phyloP scores from a whole-genome alignment of 2,329 filamentous ascomycete genomes.

The Aphanoascus verrucosus region DNA sequence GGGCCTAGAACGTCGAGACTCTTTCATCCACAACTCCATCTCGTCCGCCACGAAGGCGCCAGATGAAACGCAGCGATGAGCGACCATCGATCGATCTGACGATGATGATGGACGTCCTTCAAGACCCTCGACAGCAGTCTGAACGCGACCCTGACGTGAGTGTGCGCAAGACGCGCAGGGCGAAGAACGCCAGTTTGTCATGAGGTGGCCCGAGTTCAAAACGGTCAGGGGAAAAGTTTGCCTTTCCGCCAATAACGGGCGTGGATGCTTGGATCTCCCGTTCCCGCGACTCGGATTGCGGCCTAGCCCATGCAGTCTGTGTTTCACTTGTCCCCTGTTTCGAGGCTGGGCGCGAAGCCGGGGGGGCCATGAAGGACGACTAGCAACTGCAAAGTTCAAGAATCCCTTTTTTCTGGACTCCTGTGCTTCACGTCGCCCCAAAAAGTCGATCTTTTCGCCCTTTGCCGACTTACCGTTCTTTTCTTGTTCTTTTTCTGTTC shows the following conservation, averaged over 20 bases:
- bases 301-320: constrained; percentile 1
- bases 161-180: background rate
- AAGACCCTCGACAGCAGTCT: background rate
- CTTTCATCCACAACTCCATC: too few species aligned
- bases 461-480: background rate
- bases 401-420: background rate
- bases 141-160: background rate
- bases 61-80: too few species aligned
- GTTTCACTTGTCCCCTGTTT: constrained; percentile 8
- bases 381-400: too few species aligned
- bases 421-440: background rate
- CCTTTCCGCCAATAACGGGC: constrained; percentile 5
- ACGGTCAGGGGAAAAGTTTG: background rate
- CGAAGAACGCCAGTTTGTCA: background rate
- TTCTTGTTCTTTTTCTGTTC: background rate
- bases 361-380: background rate
- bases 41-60: too few species aligned
- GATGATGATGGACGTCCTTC: too few species aligned
- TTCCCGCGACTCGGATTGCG: constrained; percentile 4
- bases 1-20: too few species aligned
- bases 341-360: background rate
- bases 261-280: background rate
- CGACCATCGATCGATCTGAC: too few species aligned
- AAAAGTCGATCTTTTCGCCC: background rate
- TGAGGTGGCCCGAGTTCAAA: background rate